These are phyloP conservation scores for Suaeda aralocaspica DNA, from an alignment of 148 eudicot species.

Conservation along the genomic window DNA sequence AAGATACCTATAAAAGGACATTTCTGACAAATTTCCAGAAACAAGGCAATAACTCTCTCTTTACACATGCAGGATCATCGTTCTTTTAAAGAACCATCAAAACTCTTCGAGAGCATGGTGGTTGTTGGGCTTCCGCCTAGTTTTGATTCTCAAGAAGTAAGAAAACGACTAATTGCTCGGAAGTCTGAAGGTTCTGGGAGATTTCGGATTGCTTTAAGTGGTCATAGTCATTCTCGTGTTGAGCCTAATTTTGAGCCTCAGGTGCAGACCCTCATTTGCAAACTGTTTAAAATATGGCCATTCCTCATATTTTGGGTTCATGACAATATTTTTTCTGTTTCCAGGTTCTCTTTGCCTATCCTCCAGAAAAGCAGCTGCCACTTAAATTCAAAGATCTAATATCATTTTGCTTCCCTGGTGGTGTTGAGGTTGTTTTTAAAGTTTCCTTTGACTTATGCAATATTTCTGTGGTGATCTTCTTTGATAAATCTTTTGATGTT, in stretches of 20 bases:
- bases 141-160: constrained; percentile 73
- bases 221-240: constrained; percentile 64
- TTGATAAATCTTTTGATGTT: background rate
- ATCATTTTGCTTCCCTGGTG: constrained; percentile 97
- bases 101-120: constrained; percentile 91
- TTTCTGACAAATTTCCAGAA: background rate
- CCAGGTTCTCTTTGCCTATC: constrained; percentile 93
- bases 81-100: constrained; percentile 71
- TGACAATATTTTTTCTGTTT: constrained; percentile 22
- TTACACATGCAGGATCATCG: constrained; percentile 60
- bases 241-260: constrained; percentile 92
- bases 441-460: background rate
- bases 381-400: constrained; percentile 84
- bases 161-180: constrained; percentile 51
- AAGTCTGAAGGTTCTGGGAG: constrained; percentile 78
- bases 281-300: background rate
- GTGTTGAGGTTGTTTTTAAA: constrained; percentile 67
- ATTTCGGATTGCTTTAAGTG: constrained; percentile 65
- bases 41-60: background rate
- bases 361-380: constrained; percentile 86
- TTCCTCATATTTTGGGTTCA: constrained; percentile 16
- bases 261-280: constrained; percentile 37
- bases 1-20: no score
- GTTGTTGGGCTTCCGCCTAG: constrained; percentile 92
- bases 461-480: background rate